Evolutionary conservation across 352 stramenopile genomes (phyloP).

Genomic region (Hyaloperonospora brassicae): DNA sequence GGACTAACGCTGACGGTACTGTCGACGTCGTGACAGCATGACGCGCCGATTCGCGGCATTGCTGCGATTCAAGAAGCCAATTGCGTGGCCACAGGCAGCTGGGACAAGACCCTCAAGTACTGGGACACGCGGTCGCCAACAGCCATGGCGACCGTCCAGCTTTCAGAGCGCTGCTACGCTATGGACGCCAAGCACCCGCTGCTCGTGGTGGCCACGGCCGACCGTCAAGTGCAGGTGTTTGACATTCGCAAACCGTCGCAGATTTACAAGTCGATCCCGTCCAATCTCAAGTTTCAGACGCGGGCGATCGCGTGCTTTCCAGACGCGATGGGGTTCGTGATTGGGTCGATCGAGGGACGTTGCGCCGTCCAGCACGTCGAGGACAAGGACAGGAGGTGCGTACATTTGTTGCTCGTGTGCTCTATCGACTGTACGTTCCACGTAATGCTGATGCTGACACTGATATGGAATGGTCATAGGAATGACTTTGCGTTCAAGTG

Average conservation of each 20-base stretch:
- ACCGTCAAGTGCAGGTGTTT: constrained; percentile 85
- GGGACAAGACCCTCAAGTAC: constrained; percentile 94
- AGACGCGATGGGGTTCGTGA: constrained; percentile 81
- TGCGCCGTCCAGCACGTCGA: constrained; percentile 87
- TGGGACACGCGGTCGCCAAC: constrained; percentile 91
- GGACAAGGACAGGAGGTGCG: constrained; percentile 62
- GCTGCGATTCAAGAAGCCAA: constrained; percentile 75
- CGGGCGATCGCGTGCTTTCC: constrained; percentile 85
- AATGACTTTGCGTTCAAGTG: constrained; percentile 91
- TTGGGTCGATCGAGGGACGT: constrained; percentile 88
- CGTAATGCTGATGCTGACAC: neutral
- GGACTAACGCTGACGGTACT: constrained; percentile 5
- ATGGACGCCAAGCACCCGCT: constrained; percentile 91
- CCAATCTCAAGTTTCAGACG: constrained; percentile 85
- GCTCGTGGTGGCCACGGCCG: constrained; percentile 91
- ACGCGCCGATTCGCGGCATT: constrained; percentile 88
- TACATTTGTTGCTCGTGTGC: constrained; percentile 5
- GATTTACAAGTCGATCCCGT: constrained; percentile 81
- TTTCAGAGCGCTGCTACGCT: constrained; percentile 91
- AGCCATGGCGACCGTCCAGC: constrained; percentile 80
- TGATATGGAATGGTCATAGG: constrained; percentile 13
- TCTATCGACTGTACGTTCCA: neutral
- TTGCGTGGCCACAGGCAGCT: constrained; percentile 90
- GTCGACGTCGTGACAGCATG: constrained; percentile 66
- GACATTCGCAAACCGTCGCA: constrained; percentile 79